Evolutionary conservation across 2,329 filamentous ascomycete species (phyloP), one percentile per base, ranked within the genome.

Genomic region (Exophiala sp.): DNA sequence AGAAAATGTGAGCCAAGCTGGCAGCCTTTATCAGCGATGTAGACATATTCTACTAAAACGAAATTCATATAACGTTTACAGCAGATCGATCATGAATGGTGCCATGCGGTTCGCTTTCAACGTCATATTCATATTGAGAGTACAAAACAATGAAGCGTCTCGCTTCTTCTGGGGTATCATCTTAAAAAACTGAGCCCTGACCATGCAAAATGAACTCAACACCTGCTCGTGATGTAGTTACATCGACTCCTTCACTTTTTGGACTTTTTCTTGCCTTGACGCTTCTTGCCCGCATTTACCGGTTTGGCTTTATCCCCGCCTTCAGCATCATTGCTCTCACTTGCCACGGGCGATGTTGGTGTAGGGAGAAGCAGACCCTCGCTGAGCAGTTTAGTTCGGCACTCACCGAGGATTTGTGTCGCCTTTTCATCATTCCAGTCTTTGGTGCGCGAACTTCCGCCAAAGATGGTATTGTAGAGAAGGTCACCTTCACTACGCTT

Each of bases 351-450:
- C 16, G 39, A 5, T 8, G 40, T 13, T 24, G 30, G 21, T 13
- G 39, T 21, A 8, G 45, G 46, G 11, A 44, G 43, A 19, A 54
- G 47, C 16, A 57, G 22, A 18, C 52, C 55, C 37, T 55, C 52
- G 34, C 50, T 41, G 13, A 56, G 41, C 50, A 55, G 18, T 43
- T 42, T 52, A 19, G 48, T 35, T 13, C 46, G 47, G 16, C 47
- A 49, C 14, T 54, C 56, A 35, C 48, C 50, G 27, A 58, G 43
- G 23, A 54, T 54, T 30, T 29, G 30, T 45, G 46, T 53, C 3
- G 46, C 56, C 21, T 56, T 53, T 14, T 49, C 40, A 3, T 48
- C 48, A 24, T 52, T 43, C 53, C 48, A 53, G 19, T 46, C 48
- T 2, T 56, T 29, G 45, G 43, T 39, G 18, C 38, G 48, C 5